Base-by-base conservation (phyloP, 1,284 basidiomycete genomes). In the Mycena citricolor region DNA sequence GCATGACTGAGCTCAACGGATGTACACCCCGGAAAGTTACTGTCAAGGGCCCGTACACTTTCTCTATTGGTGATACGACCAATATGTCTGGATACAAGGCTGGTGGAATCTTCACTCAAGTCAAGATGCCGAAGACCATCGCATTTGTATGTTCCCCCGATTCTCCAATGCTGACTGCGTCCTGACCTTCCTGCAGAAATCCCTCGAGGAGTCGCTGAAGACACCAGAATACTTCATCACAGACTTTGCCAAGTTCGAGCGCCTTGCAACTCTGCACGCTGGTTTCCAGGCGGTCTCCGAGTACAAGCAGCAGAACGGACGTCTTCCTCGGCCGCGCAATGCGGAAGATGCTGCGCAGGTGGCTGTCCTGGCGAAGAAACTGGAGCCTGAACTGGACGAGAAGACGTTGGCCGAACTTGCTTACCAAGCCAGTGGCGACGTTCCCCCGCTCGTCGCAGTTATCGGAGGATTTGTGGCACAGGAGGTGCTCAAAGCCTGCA, bases 391-490 rank as follows among this genome's bases (percentile, higher is more conserved):
- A 43, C 80, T 80, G 11, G 79, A 97, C 50, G 87, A 94, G 60
- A 90, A 90, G 59, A 65, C 91, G 22, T 62, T 98, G 21, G 80
- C 81, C 38, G 91, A 97, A 62, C 76, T 99, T 5, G 73, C 95
- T 1, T 98, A 85, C 72, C 94, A 99, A 65, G 93, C 97, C 1
- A 76, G 79, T 7, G 97, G 97, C n/a, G 91, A 97, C 60, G 61
- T 99, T 20, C 81, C 94, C 21, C 97, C 97, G 19, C 74, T 99
- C 56, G 84, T 90, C 46, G 95, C 97, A 19, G 93, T 98, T 43
- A 81, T 98, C 49, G 97, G 97, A 58, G 97, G 94, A 5, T 99
- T 99, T 58, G 92, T 97, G 44, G 97, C 95, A 2, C 97, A 99
- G 66, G 97, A 99, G 63, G 92, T 94, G 21, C 78, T 99, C 58